Evolutionary conservation across 306 rosid species (phyloP).

Genomic region (Coriaria nepalensis): DNA sequence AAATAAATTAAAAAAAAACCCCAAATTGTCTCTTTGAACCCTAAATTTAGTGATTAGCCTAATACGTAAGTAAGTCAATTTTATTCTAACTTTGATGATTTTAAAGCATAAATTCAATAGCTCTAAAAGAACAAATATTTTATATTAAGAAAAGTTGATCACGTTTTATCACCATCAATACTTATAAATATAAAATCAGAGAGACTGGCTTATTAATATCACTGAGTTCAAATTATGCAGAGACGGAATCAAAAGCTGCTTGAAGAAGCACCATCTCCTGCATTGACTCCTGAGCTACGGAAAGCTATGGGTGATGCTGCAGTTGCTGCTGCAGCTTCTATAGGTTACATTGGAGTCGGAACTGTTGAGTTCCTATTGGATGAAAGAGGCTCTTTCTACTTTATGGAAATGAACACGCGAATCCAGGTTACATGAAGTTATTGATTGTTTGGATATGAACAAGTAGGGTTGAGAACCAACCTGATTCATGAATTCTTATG

Average conservation of each 20-base stretch:
- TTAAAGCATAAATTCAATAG: too few relatives aligned
- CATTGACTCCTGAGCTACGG: constrained; percentile 81
- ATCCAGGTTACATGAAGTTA: constrained; percentile 56
- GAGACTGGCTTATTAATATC: not conserved
- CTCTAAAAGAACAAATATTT: too few relatives aligned
- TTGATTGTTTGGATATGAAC: not conserved
- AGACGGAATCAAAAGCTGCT: constrained; percentile 91
- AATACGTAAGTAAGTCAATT: too few relatives aligned
- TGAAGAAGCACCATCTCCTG: constrained; percentile 99
- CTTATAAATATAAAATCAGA: not conserved
- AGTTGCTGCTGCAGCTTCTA: constrained; percentile 94
- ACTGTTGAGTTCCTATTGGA: constrained; percentile 94
- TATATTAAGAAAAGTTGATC: too few relatives aligned
- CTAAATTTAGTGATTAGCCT: too few relatives aligned
- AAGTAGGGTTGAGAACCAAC: not conserved
- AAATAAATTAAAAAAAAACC: too few relatives aligned
- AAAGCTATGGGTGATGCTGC: constrained; percentile 99
- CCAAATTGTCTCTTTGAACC: too few relatives aligned
- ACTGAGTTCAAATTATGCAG: constrained; percentile 23
- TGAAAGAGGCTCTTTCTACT: constrained; percentile 96
- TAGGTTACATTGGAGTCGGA: constrained; percentile 94
- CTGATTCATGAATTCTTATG: not conserved
- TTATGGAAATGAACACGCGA: constrained; percentile 99
- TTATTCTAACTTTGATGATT: too few relatives aligned
- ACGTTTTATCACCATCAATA: too few relatives aligned